These are phyloP conservation scores for Lolium multiflorum DNA, from an alignment of 176 grass and related monocot genomes.

Conservation along the genomic window DNA sequence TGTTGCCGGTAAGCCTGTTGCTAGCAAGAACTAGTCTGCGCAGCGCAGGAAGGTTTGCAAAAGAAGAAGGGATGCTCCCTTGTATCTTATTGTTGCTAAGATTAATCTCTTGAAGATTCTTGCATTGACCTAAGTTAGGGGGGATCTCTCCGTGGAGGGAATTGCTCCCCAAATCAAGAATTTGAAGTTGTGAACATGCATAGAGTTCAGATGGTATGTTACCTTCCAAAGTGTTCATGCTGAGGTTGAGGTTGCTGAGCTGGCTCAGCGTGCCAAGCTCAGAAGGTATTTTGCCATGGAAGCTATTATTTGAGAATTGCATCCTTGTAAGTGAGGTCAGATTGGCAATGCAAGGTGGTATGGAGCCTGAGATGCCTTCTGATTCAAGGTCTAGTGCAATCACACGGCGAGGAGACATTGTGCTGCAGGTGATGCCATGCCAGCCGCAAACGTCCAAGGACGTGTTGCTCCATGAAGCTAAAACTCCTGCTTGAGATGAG, in stretches of 20 bases:
- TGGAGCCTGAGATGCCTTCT: slow-evolving; percentile 31
- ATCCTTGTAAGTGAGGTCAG: slow-evolving; percentile 44
- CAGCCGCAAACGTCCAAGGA: slow-evolving; percentile 45
- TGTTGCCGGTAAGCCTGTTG: slow-evolving; percentile 35
- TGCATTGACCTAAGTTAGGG: slow-evolving; percentile 29
- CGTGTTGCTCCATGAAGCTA: slow-evolving; percentile 47
- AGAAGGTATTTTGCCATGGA: slow-evolving; percentile 44
- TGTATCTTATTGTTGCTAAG: slow-evolving; percentile 53
- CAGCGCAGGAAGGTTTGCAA: slow-evolving; percentile 45
- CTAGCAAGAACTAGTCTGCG: slow-evolving; percentile 30
- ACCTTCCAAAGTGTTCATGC: slow-evolving; percentile 56
- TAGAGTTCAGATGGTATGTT: slow-evolving; percentile 49
- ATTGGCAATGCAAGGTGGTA: slow-evolving; percentile 45
- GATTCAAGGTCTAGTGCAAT: slow-evolving; percentile 42
- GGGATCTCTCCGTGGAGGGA: slow-evolving; percentile 44
- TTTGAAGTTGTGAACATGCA: slow-evolving; percentile 38
- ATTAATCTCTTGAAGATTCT: slow-evolving; percentile 37
- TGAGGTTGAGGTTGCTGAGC: slow-evolving; percentile 60
- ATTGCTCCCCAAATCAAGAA: slow-evolving; percentile 42
- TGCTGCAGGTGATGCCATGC: slow-evolving; percentile 45
- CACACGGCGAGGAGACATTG: background rate
- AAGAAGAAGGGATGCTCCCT: slow-evolving; percentile 54
- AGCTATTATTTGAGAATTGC: slow-evolving; percentile 46
- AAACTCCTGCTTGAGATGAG: background rate
- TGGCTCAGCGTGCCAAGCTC: slow-evolving; percentile 45